phyloP scores from a whole-genome alignment of 202 grass and related monocot genomes.

The Digitaria exilis region DNA sequence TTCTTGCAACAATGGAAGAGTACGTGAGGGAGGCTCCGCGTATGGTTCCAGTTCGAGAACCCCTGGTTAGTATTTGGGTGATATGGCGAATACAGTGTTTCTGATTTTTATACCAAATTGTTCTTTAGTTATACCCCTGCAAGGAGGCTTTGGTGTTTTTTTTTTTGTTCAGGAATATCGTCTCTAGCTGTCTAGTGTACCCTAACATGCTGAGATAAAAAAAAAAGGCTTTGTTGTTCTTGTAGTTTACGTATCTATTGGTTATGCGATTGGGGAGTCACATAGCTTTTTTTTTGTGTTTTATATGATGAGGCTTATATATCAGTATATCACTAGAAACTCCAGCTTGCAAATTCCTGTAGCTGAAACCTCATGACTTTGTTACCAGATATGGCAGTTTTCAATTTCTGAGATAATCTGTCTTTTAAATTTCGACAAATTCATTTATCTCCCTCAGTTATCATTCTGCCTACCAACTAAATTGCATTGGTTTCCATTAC shows the following conservation, averaged over 20 bases:
- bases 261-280: neutral
- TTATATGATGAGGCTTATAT: neutral
- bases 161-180: neutral
- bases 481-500: neutral
- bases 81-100: conserved; percentile 1
- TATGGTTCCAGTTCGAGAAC: conserved; percentile 83
- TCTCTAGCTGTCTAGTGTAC: neutral
- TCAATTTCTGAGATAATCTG: neutral
- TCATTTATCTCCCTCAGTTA: too few species aligned
- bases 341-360: neutral
- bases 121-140: neutral
- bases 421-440: neutral
- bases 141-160: neutral
- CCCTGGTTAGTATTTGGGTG: conserved; percentile 65
- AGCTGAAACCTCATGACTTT: neutral
- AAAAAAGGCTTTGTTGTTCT: too few species aligned
- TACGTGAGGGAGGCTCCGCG: conserved; percentile 95
- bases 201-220: neutral
- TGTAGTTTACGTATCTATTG: neutral
- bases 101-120: neutral
- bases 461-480: too few species aligned
- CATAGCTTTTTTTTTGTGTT: conserved; percentile 25
- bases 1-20: conserved; percentile 96
- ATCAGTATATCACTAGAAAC: neutral
- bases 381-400: neutral